phyloP scores from a whole-genome alignment of 208 protist genomes.

The Leptomonas pyrrhocoris region DNA sequence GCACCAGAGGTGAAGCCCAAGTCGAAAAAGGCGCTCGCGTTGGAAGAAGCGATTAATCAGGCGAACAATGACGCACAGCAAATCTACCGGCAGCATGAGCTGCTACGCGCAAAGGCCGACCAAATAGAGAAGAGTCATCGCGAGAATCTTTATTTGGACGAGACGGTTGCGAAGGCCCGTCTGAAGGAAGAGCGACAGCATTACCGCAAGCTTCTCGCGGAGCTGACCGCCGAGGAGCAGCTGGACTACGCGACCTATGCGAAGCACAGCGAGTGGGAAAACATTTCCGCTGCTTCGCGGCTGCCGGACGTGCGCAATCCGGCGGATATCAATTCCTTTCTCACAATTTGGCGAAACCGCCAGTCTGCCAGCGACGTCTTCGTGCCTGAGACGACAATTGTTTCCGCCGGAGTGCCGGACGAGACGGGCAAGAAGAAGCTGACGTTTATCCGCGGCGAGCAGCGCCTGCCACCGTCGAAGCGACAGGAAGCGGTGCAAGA shows the following conservation, averaged over 20 bases:
- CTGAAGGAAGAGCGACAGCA: conserved; percentile 54
- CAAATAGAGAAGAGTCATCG: conserved; percentile 56
- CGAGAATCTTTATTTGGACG: conserved; percentile 52
- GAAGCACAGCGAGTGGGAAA: conserved; percentile 81
- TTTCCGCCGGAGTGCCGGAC: conserved; percentile 16
- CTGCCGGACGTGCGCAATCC: conserved; percentile 81
- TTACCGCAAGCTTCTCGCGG: conserved; percentile 42
- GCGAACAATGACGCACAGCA: conserved; percentile 63
- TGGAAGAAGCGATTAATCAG: conserved; percentile 61
- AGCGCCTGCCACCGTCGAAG: conserved; percentile 46
- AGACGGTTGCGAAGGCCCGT: conserved; percentile 62
- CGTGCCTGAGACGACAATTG: conserved; percentile 39
- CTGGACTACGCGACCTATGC: conserved; percentile 76
- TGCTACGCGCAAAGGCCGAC: conserved; percentile 57
- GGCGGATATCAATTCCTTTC: conserved; percentile 90
- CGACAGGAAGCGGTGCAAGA: conserved; percentile 51
- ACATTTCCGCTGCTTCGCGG: conserved; percentile 66
- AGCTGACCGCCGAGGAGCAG: conserved; percentile 49
- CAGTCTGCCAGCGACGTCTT: conserved; percentile 34
- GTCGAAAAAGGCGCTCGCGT: conserved; percentile 58
- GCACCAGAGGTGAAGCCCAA: conserved; percentile 47
- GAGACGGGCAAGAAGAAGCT: conserved; percentile 17
- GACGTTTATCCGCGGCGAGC: conserved; percentile 64
- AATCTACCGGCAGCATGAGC: conserved; percentile 86
- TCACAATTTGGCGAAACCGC: conserved; percentile 80